Base-by-base conservation (phyloP, 1,284 basidiomycete species). In the Ceraceosorus bombacis region DNA sequence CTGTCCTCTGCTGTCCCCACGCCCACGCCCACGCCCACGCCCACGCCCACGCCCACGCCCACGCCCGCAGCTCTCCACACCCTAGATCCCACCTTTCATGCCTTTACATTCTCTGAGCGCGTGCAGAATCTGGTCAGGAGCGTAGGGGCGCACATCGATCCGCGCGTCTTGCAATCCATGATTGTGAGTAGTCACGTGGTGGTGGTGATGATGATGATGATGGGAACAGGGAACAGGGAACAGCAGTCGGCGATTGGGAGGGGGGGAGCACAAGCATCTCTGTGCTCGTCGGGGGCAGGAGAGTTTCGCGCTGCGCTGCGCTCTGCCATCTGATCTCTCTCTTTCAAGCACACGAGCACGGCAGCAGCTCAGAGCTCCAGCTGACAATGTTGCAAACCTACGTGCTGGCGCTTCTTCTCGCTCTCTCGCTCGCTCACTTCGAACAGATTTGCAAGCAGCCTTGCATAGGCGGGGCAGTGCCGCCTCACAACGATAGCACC, bases 81-180 rank as follows among this genome's bases (percentile, higher is more conserved):
- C 60, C 82, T 90, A 4, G 92, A 97, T 70, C 86, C 88, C 2
- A 81, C 83, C 1, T 98, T 93, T 75, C 49, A 54, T 39, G 41
- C 61, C 51, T 65, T 70, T 52, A 65, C 59, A 39, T 69, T 66
- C 53, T 69, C 51, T 49, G 41, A 53, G 17, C 41, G 51, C 17
- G 17, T 71, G 10, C 63, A 67, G 54, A 62, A 63, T 7, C 61
- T 75, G 2, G 71, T 67, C 0, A 53, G 58, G 37, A 65, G 62
- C 6, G 51, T 74, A 15, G 61, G 50, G 1, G 56, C 65, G 0
- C 73, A 74, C 52, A 46, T 8, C 49, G 66, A 63, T 49, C 64
- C 66, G 7, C 36, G 72, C 85, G 90, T 91, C 5, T 80, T 97
- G 56, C 94, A 98, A 78, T 89, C 87, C 13, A 97, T 97, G 94